Evolutionary conservation across 495 filamentous ascomycete species (phyloP).

Genomic region (Penicillium pancosmium): DNA sequence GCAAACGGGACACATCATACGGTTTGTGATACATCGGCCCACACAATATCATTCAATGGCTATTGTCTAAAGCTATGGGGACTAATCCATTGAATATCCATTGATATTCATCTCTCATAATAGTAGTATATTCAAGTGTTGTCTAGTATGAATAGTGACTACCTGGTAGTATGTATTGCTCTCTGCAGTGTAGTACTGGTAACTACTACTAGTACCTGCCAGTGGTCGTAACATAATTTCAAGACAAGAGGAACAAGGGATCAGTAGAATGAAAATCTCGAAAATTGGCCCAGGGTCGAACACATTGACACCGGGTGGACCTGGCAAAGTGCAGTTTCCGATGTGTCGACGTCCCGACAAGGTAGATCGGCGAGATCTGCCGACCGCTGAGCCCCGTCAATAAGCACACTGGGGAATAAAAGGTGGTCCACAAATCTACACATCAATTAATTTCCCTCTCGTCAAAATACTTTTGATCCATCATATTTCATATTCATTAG

Average conservation of each 20-base stretch:
- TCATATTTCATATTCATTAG: neutral
- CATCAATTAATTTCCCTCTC: neutral
- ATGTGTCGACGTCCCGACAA: slow-evolving; percentile 20
- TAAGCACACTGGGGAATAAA: neutral
- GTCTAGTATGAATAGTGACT: no score
- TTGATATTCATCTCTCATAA: neutral
- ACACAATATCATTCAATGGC: neutral
- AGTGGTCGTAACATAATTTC: no score
- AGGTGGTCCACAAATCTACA: neutral
- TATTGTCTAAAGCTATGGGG: neutral
- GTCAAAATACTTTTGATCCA: neutral
- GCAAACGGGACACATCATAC: neutral
- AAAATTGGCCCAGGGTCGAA: neutral
- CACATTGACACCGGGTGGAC: neutral
- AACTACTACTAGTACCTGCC: no score
- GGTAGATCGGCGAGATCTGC: slow-evolving; percentile 23
- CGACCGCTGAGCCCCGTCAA: slow-evolving; percentile 5
- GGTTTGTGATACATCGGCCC: slow-evolving; percentile 11
- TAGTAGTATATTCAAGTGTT: neutral
- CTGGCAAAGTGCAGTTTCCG: neutral
- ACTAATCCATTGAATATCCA: no score
- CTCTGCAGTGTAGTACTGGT: neutral
- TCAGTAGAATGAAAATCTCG: neutral
- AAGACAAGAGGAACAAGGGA: neutral
- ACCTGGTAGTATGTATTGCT: no score